These are phyloP conservation scores for Fremontodendron californicum DNA, from an alignment of 345 rosid genomes.

Conservation along the genomic window DNA sequence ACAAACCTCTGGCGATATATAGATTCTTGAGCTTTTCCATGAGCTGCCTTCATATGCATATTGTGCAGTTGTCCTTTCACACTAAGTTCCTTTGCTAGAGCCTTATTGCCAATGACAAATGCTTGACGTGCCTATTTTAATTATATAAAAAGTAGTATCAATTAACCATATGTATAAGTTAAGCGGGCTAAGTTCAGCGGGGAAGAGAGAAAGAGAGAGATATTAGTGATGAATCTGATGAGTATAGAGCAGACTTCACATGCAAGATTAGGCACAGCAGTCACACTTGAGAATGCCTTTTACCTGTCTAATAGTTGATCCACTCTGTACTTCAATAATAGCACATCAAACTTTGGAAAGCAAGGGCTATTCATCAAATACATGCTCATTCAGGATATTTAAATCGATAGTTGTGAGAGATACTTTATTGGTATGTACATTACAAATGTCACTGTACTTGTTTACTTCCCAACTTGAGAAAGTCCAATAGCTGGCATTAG, in stretches of 20 bases:
- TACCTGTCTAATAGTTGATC: background rate
- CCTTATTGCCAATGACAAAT: conserved; percentile 81
- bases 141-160: conserved; percentile 1
- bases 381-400: background rate
- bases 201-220: background rate
- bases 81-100: conserved; percentile 86
- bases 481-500: background rate
- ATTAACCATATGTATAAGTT: background rate
- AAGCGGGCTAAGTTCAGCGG: background rate
- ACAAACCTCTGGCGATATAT: conserved; percentile 89
- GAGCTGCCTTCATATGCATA: conserved; percentile 93
- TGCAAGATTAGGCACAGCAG: background rate
- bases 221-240: background rate
- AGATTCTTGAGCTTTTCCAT: conserved; percentile 91
- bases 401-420: background rate
- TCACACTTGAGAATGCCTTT: background rate
- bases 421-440: background rate
- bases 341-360: conserved; percentile 3
- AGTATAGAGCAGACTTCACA: background rate
- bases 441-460: background rate
- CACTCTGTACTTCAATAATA: background rate
- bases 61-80: conserved; percentile 84
- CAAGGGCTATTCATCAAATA: background rate
- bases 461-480: background rate
- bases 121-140: conserved; percentile 78